phyloP scores from a whole-genome alignment of 208 protist genomes.

The Leishmania martiniquensis region DNA sequence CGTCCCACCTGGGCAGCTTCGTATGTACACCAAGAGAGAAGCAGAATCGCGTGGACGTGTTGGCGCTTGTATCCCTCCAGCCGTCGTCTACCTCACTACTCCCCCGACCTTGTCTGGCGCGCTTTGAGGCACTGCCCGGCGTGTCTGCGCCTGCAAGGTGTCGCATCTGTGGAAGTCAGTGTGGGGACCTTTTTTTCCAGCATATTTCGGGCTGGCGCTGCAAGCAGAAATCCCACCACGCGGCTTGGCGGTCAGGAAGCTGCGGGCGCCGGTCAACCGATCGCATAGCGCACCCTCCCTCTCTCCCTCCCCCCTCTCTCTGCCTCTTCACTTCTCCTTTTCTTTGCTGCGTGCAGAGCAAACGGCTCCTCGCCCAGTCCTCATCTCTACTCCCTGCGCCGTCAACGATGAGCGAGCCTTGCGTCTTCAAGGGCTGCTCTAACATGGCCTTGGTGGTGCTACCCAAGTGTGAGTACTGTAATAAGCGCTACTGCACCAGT shows the following conservation, averaged over 20 bases:
- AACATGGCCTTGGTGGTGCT: slow-evolving; percentile 57
- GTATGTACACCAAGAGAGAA: not conserved
- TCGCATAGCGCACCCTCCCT: not conserved
- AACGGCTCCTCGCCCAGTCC: not conserved
- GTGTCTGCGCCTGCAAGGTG: too few species aligned
- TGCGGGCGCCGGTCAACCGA: not conserved
- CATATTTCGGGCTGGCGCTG: not conserved
- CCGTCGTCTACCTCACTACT: not conserved
- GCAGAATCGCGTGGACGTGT: not conserved
- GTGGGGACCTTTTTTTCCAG: not conserved
- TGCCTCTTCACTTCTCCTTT: not conserved
- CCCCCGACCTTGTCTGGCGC: not conserved
- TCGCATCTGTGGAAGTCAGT: too few species aligned
- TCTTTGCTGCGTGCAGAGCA: not conserved
- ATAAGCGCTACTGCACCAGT: slow-evolving; percentile 66
- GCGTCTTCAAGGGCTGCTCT: slow-evolving; percentile 29
- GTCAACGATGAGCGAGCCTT: slow-evolving; percentile 45
- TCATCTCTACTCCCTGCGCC: slow-evolving; percentile 12
- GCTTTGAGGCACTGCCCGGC: too few species aligned
- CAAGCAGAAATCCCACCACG: not conserved
- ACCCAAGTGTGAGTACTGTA: slow-evolving; percentile 72
- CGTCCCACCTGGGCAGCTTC: not conserved
- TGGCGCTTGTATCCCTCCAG: not conserved
- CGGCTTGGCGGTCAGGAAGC: not conserved
- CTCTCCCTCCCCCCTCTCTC: not conserved